Evolutionary conservation across 139 green algal genomes (phyloP).

Genomic region (Micractinium conductrix): DNA sequence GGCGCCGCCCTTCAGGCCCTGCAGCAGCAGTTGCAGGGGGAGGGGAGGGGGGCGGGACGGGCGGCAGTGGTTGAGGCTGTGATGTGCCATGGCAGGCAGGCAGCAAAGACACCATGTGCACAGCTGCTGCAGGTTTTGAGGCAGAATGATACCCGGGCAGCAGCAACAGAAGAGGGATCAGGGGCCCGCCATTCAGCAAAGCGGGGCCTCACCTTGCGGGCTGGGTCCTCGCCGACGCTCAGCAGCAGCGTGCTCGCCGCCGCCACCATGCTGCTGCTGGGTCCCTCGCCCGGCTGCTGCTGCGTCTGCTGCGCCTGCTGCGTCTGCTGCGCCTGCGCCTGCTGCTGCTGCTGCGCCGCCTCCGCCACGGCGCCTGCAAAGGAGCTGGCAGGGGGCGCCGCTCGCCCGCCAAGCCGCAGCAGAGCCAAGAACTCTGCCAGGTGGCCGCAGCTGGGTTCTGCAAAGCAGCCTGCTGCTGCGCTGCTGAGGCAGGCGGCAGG

Average conservation of each 20-base stretch:
- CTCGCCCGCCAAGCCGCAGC: slow-evolving; percentile 51
- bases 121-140: too few relatives aligned
- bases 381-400: slow-evolving; percentile 9
- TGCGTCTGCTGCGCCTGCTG: slow-evolving; percentile 1
- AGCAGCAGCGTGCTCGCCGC: slow-evolving; percentile 48
- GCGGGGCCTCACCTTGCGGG: slow-evolving; percentile 10
- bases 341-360: slow-evolving; percentile 1
- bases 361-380: background rate
- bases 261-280: slow-evolving; percentile 37
- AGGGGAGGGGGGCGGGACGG: background rate
- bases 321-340: slow-evolving; percentile 23
- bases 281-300: background rate
- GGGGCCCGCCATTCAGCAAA: background rate
- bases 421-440: slow-evolving; percentile 64
- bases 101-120: too few relatives aligned
- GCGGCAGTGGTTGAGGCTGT: too few relatives aligned
- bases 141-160: too few relatives aligned
- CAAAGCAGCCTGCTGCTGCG: slow-evolving; percentile 32
- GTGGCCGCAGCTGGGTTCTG: background rate
- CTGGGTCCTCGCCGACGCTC: slow-evolving; percentile 53
- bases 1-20: slow-evolving; percentile 24
- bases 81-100: too few relatives aligned
- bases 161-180: too few relatives aligned
- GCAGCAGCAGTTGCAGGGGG: background rate
- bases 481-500: slow-evolving; percentile 20